Base-by-base conservation (phyloP, 768 basidiomycete genomes). In the Pleurotus djamor region DNA sequence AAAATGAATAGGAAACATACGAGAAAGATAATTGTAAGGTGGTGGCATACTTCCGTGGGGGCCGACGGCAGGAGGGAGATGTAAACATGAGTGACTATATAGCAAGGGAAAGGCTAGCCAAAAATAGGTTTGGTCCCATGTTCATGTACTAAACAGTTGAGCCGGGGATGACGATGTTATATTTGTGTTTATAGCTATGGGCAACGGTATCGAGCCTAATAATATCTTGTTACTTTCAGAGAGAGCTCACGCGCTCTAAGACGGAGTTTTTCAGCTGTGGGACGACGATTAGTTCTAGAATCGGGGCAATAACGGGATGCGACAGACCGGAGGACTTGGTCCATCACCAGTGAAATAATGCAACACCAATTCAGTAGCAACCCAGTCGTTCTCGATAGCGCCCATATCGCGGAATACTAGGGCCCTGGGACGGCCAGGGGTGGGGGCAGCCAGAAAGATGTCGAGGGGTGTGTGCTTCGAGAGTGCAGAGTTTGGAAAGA, bases 341-440 rank as follows among this genome's bases (percentile, higher is more conserved):
- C 85, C 87, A 32, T 80, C 72, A 33, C 82, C 85, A 58, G 88
- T 86, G 66, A 92, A 91, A 67, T 92, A 93, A 49, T 89, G 84
- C 52, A 89, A 68, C 10, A 91, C 73, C 61, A 93, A 84, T 66
- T 92, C 84, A 9, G 81, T 84, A 0, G 89, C 85, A 12, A 93
- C 80, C 89, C 90, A 93, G 63, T 85, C 81, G 66, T 76, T 84
- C 63, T 90, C 85, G 21, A 94, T 77, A 0, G 80, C 71, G 36
- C 92, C 92, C 50, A 94, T 71, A 66, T 92, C 91, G 44, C 87
- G 79, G 67, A 91, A 84, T 16, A 89, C 75, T 48, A 92, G 68
- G 16, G 77, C 73, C 33, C 89, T 81, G 21, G 78, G 80, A 59
- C 74, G 76, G 16, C 74, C 76, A 8, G 78, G 68, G 14, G 79